Conservation (phyloP, 768 basidiomycete genomes). For the Suillus spraguei region DNA sequence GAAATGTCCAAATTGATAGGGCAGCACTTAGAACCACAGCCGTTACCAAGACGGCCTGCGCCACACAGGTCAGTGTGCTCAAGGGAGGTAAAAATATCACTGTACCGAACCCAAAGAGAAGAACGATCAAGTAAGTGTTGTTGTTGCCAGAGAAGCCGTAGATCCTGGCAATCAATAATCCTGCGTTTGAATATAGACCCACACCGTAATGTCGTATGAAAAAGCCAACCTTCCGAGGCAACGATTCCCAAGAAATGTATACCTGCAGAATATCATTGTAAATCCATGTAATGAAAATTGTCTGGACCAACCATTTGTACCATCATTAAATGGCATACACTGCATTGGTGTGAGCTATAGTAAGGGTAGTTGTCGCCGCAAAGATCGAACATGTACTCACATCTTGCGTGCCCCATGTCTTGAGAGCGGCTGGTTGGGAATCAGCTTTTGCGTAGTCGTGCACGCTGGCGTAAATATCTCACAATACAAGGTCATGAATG, state of each 20-base stretch:
- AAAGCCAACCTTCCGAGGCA: slow-evolving; percentile 1
- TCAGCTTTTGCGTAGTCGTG: neutral
- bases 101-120: neutral
- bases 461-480: neutral
- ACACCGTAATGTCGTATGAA: neutral
- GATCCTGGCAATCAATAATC: slow-evolving; percentile 2
- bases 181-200: neutral
- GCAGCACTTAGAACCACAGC: slow-evolving; percentile 2
- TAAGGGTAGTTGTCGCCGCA: neutral
- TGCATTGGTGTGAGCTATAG: neutral
- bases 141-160: slow-evolving; percentile 3
- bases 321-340: neutral
- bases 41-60: neutral
- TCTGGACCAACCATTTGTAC: neutral
- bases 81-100: neutral
- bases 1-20: neutral
- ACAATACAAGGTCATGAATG: slow-evolving; percentile 9
- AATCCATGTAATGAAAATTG: neutral
- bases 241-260: slow-evolving; percentile 1
- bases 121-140: neutral
- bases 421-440: neutral
- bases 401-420: slow-evolving; percentile 3
- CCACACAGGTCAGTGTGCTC: neutral
- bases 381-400: neutral
- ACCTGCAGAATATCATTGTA: neutral